Evolutionary conservation across 2,329 filamentous ascomycete genomes (phyloP), one percentile per base, ranked within the genome.

Genomic region (Ophiostoma quercus): DNA sequence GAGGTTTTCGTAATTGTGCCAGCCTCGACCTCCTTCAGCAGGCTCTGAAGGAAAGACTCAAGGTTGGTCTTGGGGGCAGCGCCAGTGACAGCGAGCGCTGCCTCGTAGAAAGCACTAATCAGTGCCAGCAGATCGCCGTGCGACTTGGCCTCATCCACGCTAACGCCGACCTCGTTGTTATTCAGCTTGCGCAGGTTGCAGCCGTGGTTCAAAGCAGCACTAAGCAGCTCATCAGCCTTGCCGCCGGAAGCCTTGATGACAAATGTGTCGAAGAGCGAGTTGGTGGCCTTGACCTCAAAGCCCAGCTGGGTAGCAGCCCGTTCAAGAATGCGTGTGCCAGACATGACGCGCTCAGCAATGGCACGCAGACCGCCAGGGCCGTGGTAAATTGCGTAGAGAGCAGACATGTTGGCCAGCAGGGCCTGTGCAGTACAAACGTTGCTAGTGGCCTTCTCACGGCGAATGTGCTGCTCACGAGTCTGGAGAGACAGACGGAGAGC

Each of bases 371-470:
- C 93, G 69, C 88, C 80, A 0, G 94, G 94, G 3, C 94, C 94
- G 78, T 98, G 94, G 79, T 97, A 98, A 69, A 97, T 85, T 68
- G 93, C 94, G 77, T 97, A 98, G 82, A 97, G 90, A 69, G 94
- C 92, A 74, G 88, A 94, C 92, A 97, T 97, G 79, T 98, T 98
- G 51, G 94, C 94, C 68, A 97, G 84, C 34, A 98, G 82, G 9
- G 94, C 94, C 80, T 98, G 94, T 1, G 94, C 94, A 1, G 94
- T 98, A 82, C 94, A 98, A 71, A 97, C 94, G 77, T 98, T 98
- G 83, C 93, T 97, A 1, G 94, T 98, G 1, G 94, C 94, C 85
- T 97, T 97, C 79, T 98, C 94, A 76, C 94, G 87, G 74, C 94
- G 87, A 78, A 98, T 97, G 79, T 98, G 94, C 82, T 98, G 94